Evolutionary conservation across 2,329 filamentous ascomycete species (phyloP).

Genomic region (Pestalotiopsis sp.): DNA sequence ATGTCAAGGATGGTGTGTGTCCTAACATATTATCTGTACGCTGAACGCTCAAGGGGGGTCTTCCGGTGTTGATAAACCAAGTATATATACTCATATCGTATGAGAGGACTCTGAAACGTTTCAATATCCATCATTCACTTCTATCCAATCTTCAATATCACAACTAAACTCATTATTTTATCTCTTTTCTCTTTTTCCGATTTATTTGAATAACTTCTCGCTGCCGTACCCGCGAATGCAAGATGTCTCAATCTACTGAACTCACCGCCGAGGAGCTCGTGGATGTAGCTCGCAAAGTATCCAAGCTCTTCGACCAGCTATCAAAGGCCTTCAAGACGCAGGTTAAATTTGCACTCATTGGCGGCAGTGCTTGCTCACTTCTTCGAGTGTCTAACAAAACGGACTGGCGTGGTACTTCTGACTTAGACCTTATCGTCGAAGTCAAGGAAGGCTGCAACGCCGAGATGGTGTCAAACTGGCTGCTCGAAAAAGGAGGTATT

Average conservation of each 20-base stretch:
- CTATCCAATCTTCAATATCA: conserved; percentile 1
- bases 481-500: neutral
- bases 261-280: conserved; percentile 2
- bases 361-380: neutral
- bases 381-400: neutral
- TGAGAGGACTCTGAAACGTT: neutral
- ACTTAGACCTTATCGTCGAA: neutral
- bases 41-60: neutral
- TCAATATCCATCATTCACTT: neutral
- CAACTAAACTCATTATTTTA: neutral
- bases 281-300: neutral
- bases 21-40: neutral
- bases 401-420: neutral
- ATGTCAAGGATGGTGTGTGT: neutral
- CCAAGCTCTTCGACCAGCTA: neutral
- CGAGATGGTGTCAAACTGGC: neutral
- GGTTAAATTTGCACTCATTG: conserved; percentile 2
- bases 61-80: neutral
- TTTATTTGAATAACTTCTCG: neutral
- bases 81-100: conserved; percentile 4
- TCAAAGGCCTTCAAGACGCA: neutral
- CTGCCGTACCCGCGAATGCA: neutral
- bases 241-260: conserved; percentile 4
- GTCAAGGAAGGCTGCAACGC: neutral
- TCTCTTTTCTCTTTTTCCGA: neutral